Evolutionary conservation across 495 filamentous ascomycete genomes (phyloP).

Genomic region (Neurospora sublineolata): DNA sequence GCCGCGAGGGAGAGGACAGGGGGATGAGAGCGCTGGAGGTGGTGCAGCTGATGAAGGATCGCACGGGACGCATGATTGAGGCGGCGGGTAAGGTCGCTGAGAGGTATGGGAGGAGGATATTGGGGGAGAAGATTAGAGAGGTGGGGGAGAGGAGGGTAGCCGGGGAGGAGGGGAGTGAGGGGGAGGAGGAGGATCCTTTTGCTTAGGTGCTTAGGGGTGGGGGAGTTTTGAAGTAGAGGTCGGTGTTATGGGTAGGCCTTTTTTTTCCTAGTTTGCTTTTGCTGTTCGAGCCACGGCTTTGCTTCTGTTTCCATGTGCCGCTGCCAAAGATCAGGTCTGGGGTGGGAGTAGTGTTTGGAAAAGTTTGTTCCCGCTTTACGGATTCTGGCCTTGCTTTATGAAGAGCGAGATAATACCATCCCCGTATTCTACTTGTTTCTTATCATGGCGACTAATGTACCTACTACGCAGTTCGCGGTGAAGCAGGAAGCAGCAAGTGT

Average conservation of each 20-base stretch:
- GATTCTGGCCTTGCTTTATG: too few species aligned
- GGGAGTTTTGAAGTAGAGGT: background rate
- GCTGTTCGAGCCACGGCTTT: background rate
- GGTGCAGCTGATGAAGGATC: constrained; percentile 65
- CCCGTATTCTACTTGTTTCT: too few species aligned
- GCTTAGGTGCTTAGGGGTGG: background rate
- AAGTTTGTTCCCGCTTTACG: too few species aligned
- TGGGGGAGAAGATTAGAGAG: constrained; percentile 81
- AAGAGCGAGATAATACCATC: too few species aligned
- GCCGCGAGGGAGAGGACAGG: constrained; percentile 78
- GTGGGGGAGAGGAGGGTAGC: constrained; percentile 53
- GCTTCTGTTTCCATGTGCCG: too few species aligned
- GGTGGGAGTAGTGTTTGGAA: too few species aligned
- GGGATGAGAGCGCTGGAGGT: constrained; percentile 89
- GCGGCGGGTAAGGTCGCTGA: constrained; percentile 74
- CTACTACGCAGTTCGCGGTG: too few species aligned
- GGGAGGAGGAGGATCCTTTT: constrained; percentile 1
- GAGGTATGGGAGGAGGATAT: constrained; percentile 59
- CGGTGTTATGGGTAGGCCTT: background rate
- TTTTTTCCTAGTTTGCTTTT: background rate
- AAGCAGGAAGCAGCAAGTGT: too few species aligned
- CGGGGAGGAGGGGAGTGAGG: constrained; percentile 35
- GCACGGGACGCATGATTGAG: constrained; percentile 72
- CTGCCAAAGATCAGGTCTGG: too few species aligned
- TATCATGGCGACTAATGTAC: too few species aligned